These are phyloP conservation scores for Pythium oligandrum DNA, from an alignment of 352 stramenopile genomes.

Conservation along the genomic window DNA sequence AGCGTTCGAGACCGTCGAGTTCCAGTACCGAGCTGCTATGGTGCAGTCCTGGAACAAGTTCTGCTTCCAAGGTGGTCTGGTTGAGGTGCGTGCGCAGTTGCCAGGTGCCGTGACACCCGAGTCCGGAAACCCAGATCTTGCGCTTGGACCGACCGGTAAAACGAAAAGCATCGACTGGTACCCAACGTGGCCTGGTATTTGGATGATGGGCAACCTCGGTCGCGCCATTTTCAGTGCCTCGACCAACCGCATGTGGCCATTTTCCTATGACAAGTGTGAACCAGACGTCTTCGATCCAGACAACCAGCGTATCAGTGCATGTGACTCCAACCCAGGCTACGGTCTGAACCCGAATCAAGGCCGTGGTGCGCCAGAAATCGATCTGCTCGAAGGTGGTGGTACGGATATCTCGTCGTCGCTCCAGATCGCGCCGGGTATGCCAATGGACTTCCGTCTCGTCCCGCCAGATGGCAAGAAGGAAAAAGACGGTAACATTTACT, in stretches of 20 bases:
- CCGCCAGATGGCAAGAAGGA: slow-evolving; percentile 23
- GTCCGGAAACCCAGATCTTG: slow-evolving; percentile 36
- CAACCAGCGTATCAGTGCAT: slow-evolving; percentile 85
- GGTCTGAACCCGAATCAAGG: slow-evolving; percentile 80
- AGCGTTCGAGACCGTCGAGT: slow-evolving; percentile 31
- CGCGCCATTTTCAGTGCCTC: no score
- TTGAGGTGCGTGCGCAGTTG: slow-evolving; percentile 85
- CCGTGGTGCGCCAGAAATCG: slow-evolving; percentile 90
- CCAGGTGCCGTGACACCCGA: slow-evolving; percentile 68
- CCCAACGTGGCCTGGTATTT: slow-evolving; percentile 1
- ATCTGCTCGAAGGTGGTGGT: slow-evolving; percentile 89
- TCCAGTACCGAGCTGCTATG: slow-evolving; percentile 66
- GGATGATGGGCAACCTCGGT: no score
- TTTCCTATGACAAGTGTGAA: slow-evolving; percentile 85
- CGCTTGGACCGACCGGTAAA: slow-evolving; percentile 26
- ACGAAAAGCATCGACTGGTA: slow-evolving; percentile 15
- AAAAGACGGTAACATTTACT: slow-evolving; percentile 21
- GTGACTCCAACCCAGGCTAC: slow-evolving; percentile 83
- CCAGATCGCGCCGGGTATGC: slow-evolving; percentile 77
- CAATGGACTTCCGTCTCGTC: slow-evolving; percentile 48
- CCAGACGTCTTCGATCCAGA: slow-evolving; percentile 49
- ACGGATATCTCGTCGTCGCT: slow-evolving; percentile 83
- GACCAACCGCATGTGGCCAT: slow-evolving; percentile 79
- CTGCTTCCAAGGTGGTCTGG: slow-evolving; percentile 90
- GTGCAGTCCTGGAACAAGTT: slow-evolving; percentile 94